These are phyloP conservation scores for Backusella luteola DNA, from an alignment of 192 early-diverging fungal genomes.

Conservation along the genomic window DNA sequence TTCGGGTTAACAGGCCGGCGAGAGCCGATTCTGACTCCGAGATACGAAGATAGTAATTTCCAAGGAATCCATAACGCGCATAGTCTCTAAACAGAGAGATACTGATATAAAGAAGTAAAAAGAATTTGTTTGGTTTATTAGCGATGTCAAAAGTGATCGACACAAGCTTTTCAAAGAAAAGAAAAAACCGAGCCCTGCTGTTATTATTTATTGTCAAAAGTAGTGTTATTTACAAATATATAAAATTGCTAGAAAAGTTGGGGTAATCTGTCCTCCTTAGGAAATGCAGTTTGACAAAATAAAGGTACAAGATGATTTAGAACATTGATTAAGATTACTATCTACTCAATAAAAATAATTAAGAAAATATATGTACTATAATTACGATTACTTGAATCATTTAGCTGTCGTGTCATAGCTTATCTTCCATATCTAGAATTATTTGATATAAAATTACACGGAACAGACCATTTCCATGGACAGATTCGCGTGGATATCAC, in stretches of 20 bases:
- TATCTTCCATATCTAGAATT: background rate
- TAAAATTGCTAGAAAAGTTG: background rate
- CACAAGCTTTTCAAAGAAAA: background rate
- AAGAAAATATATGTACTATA: background rate
- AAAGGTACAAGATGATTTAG: background rate
- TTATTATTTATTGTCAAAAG: background rate
- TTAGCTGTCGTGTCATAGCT: background rate
- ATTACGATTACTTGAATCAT: background rate
- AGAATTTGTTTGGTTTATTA: background rate
- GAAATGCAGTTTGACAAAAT: background rate
- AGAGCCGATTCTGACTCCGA: slow-evolving; percentile 35
- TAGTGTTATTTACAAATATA: background rate
- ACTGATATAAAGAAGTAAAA: background rate
- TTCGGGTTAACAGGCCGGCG: slow-evolving; percentile 33
- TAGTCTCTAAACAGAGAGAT: background rate
- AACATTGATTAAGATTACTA: background rate
- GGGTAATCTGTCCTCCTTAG: background rate
- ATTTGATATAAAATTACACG: background rate
- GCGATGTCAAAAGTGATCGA: background rate
- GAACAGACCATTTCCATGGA: background rate
- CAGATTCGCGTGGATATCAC: background rate
- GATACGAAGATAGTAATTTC: slow-evolving; percentile 32
- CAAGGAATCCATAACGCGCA: slow-evolving; percentile 7
- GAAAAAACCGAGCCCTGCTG: background rate
- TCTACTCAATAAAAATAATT: background rate